These are phyloP conservation scores for Podospora appendiculata DNA, from an alignment of 495 filamentous ascomycete genomes.

Conservation along the genomic window DNA sequence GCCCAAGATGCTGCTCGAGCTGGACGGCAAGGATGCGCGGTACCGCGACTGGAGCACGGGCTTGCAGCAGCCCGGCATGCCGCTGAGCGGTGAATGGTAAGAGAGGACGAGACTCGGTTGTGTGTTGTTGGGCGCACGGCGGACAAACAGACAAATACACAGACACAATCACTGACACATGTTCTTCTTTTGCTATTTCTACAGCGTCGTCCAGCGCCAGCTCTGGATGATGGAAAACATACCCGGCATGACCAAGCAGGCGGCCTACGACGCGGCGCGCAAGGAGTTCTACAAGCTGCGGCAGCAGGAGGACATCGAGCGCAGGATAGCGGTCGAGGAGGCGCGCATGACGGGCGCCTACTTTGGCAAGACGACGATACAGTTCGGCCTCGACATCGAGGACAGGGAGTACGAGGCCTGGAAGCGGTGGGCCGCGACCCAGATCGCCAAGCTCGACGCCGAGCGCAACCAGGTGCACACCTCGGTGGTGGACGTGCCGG, in stretches of 20 bases:
- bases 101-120: constrained; percentile 1
- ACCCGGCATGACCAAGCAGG: constrained; percentile 43
- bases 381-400: constrained; percentile 78
- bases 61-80: constrained; percentile 69
- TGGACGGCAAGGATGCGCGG: constrained; percentile 71
- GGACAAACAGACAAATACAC: background rate
- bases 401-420: constrained; percentile 68
- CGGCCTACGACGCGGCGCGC: constrained; percentile 82
- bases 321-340: constrained; percentile 81
- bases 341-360: constrained; percentile 75
- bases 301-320: constrained; percentile 73
- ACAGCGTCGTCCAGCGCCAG: constrained; percentile 88
- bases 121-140: background rate
- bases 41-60: constrained; percentile 69
- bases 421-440: constrained; percentile 67
- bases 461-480: constrained; percentile 40
- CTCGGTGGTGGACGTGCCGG: constrained; percentile 12
- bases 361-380: constrained; percentile 67
- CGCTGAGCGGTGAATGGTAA: constrained; percentile 80
- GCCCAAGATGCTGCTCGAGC: constrained; percentile 76
- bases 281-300: constrained; percentile 85
- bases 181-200: no score
- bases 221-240: constrained; percentile 69
- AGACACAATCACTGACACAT: background rate
- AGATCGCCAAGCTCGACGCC: constrained; percentile 33